Base-by-base conservation (phyloP, 139 green algal genomes). In the Closterium sp. region DNA sequence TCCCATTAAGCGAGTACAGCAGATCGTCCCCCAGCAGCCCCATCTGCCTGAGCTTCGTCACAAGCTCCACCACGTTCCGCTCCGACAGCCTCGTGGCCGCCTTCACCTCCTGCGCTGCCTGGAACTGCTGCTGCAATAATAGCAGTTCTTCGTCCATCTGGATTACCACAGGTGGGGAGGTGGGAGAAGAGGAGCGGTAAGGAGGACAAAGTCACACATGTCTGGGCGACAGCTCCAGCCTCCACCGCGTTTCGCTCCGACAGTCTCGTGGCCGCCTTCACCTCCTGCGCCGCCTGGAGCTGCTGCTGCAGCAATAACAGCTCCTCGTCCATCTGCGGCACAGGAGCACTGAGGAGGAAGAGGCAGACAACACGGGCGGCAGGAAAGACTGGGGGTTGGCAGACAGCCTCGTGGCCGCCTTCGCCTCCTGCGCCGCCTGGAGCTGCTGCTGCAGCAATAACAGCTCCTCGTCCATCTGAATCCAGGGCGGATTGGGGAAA, bases 201-300 rank as follows among this genome's bases (percentile, higher is more conserved):
- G n/a, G n/a, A n/a, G n/a, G n/a, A 12, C 88, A 88, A 35, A 92
- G 86, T 83, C 93, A 21, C 88, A 87, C 84, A 31, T 92, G 89
- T 93, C 95, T 95, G 28, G 91, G 36, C 34, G 95, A 92, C 84
- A 95, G 85, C 35, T 95, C 92, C 30, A 95, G 38, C 10, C 35
- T 95, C 92, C 30, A 95, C 84, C 10, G 95, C 88, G 66, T 95
- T 95, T 4, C 93, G 33, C 88, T 95, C 93, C 16, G 92, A 95
- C 64, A 95, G 69, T 9, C 92, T 64, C 19, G 90, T 85, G 28
- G 90, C 25, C 3, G 76, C 69, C 23, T 94, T 90, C 34, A 38
- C 84, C 34, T 93, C 92, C 90, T 94, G 92, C 0, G 92, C 92
- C 32, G 31, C 31, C 19, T 32, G 33, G 32, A 91, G 91, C 30